Base-by-base conservation (phyloP, 2,329 filamentous ascomycete species). In the Cryphonectria japonica region DNA sequence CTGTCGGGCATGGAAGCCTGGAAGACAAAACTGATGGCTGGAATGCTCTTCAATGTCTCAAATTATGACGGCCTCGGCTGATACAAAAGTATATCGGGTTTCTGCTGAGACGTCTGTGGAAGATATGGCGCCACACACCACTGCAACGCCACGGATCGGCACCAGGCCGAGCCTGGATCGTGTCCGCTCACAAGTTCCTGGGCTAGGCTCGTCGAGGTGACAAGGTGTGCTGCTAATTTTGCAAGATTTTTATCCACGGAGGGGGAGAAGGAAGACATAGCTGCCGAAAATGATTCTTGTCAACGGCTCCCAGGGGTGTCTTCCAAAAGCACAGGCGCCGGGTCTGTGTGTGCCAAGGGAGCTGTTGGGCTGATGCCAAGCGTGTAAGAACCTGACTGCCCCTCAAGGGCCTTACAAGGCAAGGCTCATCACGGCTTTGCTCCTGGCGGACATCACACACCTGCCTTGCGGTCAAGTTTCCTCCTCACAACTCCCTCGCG, bases 261-360 rank as follows among this genome's bases (percentile, higher is more conserved):
- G 9, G 50, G 9, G 50, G 54, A 32, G 29, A 32, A 59, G 54
- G 26, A 19, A 60, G 32, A 9, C 7, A n/a, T 50, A 11, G 59
- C 22, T 61, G 32, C 6, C 34, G 19, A 26, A 39, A 39, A 19
- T 11, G 16, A 8, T 14, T 39, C 59, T 22, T 39, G 32, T 61
- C 34, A 39, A 61, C 59, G n/a, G 32, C 34, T 61, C 26, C 19
- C 8, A 13, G 16, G 3, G 29, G 6, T 5, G 57, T 39, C 59
- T 4, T 26, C 32, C 39, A 22, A 22, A 61, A 37, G 59, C 32
- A 61, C 34, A 22, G 59, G 9, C 59, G 32, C 11, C 11, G 34
- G 22, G 50, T 68, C 69, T 62, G 66, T 71, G 61, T 52, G 61
- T 61, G 61, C 32, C 41, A 69, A 71, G 65, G 57, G 54, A 69